Conservation (phyloP, 2,329 filamentous ascomycete genomes). For the Ophiostoma sp. region DNA sequence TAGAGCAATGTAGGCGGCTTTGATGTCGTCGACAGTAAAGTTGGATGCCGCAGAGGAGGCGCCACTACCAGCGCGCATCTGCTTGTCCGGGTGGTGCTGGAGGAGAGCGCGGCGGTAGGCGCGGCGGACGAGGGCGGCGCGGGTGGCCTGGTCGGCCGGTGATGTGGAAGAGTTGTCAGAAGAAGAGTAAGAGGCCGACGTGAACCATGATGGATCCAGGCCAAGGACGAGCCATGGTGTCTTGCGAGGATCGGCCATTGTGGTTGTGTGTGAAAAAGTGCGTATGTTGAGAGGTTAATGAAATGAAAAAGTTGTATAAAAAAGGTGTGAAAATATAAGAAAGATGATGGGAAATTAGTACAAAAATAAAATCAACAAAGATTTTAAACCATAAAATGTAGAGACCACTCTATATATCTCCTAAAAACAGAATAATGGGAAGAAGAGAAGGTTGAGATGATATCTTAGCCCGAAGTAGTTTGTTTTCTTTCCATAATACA, state of each 20-base stretch:
- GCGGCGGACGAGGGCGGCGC: slow-evolving; percentile 55
- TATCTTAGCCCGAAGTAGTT: neutral
- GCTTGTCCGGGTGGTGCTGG: slow-evolving; percentile 66
- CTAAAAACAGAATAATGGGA: neutral
- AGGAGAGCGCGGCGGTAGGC: slow-evolving; percentile 67
- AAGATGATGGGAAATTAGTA: no score
- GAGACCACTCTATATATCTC: neutral
- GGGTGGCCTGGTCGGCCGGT: slow-evolving; percentile 25
- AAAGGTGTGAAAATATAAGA: neutral
- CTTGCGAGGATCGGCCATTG: slow-evolving; percentile 7
- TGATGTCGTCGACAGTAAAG: slow-evolving; percentile 65
- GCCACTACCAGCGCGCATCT: slow-evolving; percentile 21
- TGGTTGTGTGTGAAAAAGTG: neutral
- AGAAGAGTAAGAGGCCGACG: neutral
- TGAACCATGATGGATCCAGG: slow-evolving; percentile 21
- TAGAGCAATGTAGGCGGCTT: slow-evolving; percentile 58
- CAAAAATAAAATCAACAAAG: neutral
- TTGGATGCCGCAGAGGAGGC: neutral
- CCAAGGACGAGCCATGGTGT: slow-evolving; percentile 25
- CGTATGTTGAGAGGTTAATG: neutral
- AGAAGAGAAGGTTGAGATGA: neutral
- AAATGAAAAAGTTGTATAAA: neutral
- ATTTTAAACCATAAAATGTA: no score
- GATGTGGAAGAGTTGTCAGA: slow-evolving; percentile 37
- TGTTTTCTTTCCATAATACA: neutral